Evolutionary conservation across 2,329 filamentous ascomycete species (phyloP), one percentile per base, ranked within the genome.

Genomic region (Ophiocordyceps polyrhachis-furcata): DNA sequence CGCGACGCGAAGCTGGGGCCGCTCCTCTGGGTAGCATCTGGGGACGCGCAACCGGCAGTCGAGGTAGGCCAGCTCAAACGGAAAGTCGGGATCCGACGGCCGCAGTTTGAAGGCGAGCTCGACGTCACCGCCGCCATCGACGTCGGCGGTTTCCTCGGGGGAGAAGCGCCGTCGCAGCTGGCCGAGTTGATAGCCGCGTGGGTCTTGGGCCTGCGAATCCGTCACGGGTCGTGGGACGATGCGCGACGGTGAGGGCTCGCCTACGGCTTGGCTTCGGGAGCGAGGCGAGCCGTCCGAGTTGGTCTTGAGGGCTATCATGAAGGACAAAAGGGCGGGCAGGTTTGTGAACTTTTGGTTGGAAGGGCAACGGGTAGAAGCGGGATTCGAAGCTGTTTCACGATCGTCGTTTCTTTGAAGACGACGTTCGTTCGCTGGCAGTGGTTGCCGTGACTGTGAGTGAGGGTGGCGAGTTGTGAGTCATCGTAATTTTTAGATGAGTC

Each of bases 41-140:
- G 84, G 83, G 19, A 91, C 68, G 43, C 66, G 69, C 35, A 91
- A 62, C 40, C 75, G 67, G 56, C 82, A 88, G 38, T 82, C 69
- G 29, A 91, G 65, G 37, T 71, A 66, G 23, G 76, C 70, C 55
- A 89, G 66, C 49, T 87, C 81, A 58, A 84, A 89, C 1, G 84
- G 81, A 53, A 91, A 89, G 55, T 91, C 84, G 0, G 84, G 84
- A 56, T 91, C 84, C 6, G 83, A 86, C 5, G 84, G 84, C 13
- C 62, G 63, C 49, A 91, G 62, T 44, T 68, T 74, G 59, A 89
- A 83, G 11, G 66, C 62, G 37, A 88, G 60, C 15, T 72, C 68
- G 0, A 28, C 25, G 25, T 28, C 25, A 28, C 73, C 75, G 3
- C 67, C 67, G 43, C 72, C 69, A 48, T 70, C 60, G 7, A 59